Base-by-base conservation (phyloP, 768 basidiomycete genomes). In the Russula dissimulans region DNA sequence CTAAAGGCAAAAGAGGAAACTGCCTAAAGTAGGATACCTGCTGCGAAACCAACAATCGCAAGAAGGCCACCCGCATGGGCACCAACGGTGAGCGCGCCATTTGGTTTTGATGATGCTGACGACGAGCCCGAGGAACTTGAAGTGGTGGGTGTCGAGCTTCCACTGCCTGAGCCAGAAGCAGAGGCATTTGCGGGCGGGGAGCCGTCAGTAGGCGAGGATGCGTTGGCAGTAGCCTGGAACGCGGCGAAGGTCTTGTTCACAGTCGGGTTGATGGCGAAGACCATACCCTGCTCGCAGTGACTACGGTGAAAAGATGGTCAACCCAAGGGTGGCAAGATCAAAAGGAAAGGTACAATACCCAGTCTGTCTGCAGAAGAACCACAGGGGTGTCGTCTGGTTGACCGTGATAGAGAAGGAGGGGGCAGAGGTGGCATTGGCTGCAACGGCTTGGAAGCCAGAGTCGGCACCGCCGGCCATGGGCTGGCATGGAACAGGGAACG, bases 401-500 rank as follows among this genome's bases (percentile, higher is more conserved):
- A 73, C 66, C 3, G 60, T 60, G 58, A 72, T 0, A 1, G 57
- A 51, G 41, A 56, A 56, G 0, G 49, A 26, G 5, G 68, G 68
- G 3, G 49, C 38, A 4, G 14, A 7, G 1, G 59, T 44, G 9
- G 62, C 60, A 38, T 18, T 41, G n/a, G 65, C 59, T 14, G 53
- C 17, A 10, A 69, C 67, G 15, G 65, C 63, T 51, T 65, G 68
- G 71, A 68, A 73, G 14, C 68, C 68, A 8, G 72, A 73, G 45
- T 69, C 61, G 15, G 64, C 42, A 29, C 72, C 72, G 15, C 38
- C 54, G 0, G 57, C 29, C 32, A 69, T 47, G 1, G 62, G 34
- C 36, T 63, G 51, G 62, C 75, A 76, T 1, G 75, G 75, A 4
- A 65, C 65, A 38, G 67, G 64, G 59, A 76, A 75, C 3, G 71